Evolutionary conservation across 1,284 basidiomycete genomes (phyloP), one percentile per base, ranked within the genome.

Genomic region (Cystobasidium sp.): DNA sequence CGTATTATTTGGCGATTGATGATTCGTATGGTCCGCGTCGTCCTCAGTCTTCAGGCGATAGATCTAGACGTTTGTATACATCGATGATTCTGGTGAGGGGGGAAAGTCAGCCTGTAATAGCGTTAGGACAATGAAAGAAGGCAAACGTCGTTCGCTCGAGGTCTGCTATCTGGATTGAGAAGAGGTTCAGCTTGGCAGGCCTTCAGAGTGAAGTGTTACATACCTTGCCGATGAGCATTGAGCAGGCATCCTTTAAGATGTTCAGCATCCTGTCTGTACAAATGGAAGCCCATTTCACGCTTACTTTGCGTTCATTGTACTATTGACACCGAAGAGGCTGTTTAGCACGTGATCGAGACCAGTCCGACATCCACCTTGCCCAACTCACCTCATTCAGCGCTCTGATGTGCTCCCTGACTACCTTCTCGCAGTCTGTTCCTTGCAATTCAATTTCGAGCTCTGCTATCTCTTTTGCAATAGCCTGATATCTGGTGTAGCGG

Each of bases 241-340:
- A 68, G 20, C 61, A 69, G n/a, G 58, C 67, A 47, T 75, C 74
- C 74, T 75, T 20, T 14, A 6, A 12, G 4, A 22, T n/a, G 10
- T 16, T 70, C 31, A 70, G 49, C 37, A 14, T 46, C n/a, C 7
- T n/a, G 12, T 58, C 18, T 9, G 39, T 43, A 8, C 46, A 44
- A 24, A 22, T 8, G 6, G 4, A 20, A 12, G 24, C 16, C 7
- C 20, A 39, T 9, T 46, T 37, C 9, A 46, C 56, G 31, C 31
- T 14, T 49, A 75, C 74, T 53, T 75, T 75, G 39, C 61, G 58
- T 44, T 69, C 74, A 47, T 75, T 75, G 67, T 75, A 75, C 56
- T 58, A 14, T 6, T 22, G n/a, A 22, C 7, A 4, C 53, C 6
- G 20, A 55, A 22, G 22, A 22, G 2, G 12, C n/a, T 18, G n/a